Base-by-base conservation (phyloP, 1,284 basidiomycete species). In the Lentinula novae-zelandiae region DNA sequence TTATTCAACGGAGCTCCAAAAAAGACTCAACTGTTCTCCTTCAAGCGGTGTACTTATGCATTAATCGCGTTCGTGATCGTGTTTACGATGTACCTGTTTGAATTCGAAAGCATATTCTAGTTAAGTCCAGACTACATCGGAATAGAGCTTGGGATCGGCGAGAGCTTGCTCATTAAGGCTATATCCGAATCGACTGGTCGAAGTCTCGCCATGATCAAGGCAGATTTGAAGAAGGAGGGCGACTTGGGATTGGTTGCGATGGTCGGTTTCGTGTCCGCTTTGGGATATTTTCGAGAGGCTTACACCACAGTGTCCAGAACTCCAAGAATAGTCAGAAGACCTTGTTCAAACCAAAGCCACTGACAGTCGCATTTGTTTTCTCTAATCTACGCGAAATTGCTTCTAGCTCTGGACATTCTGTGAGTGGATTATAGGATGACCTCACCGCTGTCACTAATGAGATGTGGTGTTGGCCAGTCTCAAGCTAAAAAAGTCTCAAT, bases 71-170 rank as follows among this genome's bases (percentile, higher is more conserved):
- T 71, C 54, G 86, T 75, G 22, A 13, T 38, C 22, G 22, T 48
- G 9, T 27, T 34, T 51, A n/a, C 1, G 46, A 48, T 12, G 22
- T 36, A 3, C 52, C 52, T 52, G 20, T 40, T 36, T 40, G 49
- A 40, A 9, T 40, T 5, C 46, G 38, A 22, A 10, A 17, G 55
- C 53, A 44, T 34, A 65, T 59, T 58, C 60, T 70, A 97, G 90
- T 75, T 99, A 52, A 91, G 94, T 68, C 96, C 97, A 9, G 97
- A 99, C 74, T 99, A 99, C 73, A 81, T 95, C 66, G 96, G 97
- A 3, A 82, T 98, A 51, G 97, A 99, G 72, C 83, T 99, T 0
- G 97, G 97, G 36, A 96, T 99, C 62, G 97, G 97, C 34, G 97
- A 99, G 73, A 93, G 91, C 64, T 76, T 99, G 20, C 81, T 99